Evolutionary conservation across 345 rosid species (phyloP).

Genomic region (Microthlaspi erraticum): DNA sequence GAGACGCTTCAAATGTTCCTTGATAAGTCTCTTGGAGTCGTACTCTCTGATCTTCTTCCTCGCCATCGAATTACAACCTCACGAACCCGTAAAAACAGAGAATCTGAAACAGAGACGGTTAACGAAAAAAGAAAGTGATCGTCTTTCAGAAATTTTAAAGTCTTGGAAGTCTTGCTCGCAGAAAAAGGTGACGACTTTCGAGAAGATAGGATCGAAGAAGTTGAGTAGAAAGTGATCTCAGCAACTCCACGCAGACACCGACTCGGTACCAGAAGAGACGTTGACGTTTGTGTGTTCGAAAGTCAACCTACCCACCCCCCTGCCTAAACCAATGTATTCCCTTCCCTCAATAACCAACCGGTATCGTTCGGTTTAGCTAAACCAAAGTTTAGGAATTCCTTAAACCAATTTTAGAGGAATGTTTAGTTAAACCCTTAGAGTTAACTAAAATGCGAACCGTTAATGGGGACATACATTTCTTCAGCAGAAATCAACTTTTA

Average conservation of each 20-base stretch:
- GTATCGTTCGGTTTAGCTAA: constrained; percentile 25
- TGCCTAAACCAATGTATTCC: constrained; percentile 20
- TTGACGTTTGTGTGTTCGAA: constrained; percentile 23
- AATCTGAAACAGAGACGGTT: constrained; percentile 28
- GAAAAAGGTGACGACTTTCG: constrained; percentile 34
- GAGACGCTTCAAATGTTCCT: constrained; percentile 75
- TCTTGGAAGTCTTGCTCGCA: not conserved
- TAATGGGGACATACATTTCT: not conserved
- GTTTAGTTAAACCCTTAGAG: not conserved
- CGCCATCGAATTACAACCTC: constrained; percentile 56
- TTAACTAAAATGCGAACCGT: not conserved
- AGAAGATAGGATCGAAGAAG: constrained; percentile 32
- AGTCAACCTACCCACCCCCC: constrained; percentile 37
- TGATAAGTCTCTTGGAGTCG: constrained; percentile 81
- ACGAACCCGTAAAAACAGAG: not conserved
- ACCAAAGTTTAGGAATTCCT: no score
- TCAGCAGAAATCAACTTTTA: no score
- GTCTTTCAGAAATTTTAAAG: not conserved
- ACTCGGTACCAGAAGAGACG: constrained; percentile 44
- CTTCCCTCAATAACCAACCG: constrained; percentile 24
- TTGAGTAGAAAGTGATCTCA: constrained; percentile 22
- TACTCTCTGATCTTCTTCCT: constrained; percentile 92
- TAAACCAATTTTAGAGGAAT: no score
- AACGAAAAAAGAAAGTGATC: not conserved
- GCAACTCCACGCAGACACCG: constrained; percentile 21